Percentiles rank a stretch among this genome's conserved stretches.
phyloP scores from a whole-genome alignment of 2,329 filamentous ascomycete species.

The Fusarium siculi region DNA sequence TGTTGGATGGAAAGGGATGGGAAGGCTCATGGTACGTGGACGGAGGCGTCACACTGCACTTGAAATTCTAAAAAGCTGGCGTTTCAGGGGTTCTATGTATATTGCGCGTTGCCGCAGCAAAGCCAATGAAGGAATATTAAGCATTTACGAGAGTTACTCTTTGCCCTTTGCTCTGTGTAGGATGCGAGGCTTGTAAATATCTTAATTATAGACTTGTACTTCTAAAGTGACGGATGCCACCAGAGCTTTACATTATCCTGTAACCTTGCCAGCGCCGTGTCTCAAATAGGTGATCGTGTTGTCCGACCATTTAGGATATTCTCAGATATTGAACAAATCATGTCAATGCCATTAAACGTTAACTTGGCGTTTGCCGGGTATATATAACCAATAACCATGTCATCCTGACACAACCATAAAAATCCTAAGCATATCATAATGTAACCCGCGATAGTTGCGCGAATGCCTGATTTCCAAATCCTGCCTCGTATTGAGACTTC shows the following conservation, averaged over 20 bases:
- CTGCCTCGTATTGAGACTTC: not conserved
- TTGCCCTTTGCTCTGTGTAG: not conserved
- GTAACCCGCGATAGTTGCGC: slow-evolving; percentile 3
- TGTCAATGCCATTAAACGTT: slow-evolving; percentile 38
- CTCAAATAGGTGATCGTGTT: not conserved
- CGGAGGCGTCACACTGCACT: slow-evolving; percentile 46
- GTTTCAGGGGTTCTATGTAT: slow-evolving; percentile 46
- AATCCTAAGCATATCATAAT: slow-evolving; percentile 14
- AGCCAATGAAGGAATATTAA: slow-evolving; percentile 40
- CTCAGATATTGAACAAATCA: not conserved
- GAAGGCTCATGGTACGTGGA: slow-evolving; percentile 38
- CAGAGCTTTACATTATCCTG: not conserved
- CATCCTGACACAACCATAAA: slow-evolving; percentile 25
- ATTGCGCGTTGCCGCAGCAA: slow-evolving; percentile 42
- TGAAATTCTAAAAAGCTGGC: slow-evolving; percentile 46
- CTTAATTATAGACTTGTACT: not conserved
- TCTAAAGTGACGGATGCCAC: not conserved
- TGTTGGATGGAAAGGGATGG: slow-evolving; percentile 22
- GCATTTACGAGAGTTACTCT: not conserved
- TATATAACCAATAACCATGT: slow-evolving; percentile 42
- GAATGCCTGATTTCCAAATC: not conserved
- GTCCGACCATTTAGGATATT: no score
- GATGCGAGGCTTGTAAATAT: not conserved
- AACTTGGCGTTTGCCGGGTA: slow-evolving; percentile 47
- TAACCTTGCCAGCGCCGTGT: not conserved